phyloP scores from a whole-genome alignment of 2,329 filamentous ascomycete species.

The Aciculosporium take region DNA sequence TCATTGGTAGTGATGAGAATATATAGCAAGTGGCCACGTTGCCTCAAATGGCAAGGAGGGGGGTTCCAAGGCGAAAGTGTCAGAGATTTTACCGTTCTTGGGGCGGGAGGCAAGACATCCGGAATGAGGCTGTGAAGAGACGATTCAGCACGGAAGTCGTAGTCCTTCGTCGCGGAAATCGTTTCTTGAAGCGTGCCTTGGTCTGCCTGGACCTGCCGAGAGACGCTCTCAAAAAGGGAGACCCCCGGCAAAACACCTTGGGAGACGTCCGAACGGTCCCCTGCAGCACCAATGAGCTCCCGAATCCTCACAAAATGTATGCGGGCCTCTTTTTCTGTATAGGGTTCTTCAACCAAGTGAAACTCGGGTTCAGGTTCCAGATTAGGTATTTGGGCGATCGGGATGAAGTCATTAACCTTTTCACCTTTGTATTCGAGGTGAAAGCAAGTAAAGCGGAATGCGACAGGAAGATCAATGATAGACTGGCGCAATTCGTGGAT shows the following conservation, averaged over 20 bases:
- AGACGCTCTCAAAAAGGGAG: slow-evolving; percentile 74
- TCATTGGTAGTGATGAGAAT: slow-evolving; percentile 81
- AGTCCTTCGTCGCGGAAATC: slow-evolving; percentile 41
- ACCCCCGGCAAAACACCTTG: slow-evolving; percentile 75
- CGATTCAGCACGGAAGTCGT: slow-evolving; percentile 59
- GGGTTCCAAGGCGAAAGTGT: slow-evolving; percentile 92
- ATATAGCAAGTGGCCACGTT: slow-evolving; percentile 87
- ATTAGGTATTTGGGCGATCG: slow-evolving; percentile 76
- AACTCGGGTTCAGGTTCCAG: slow-evolving; percentile 67
- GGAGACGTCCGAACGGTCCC: slow-evolving; percentile 72
- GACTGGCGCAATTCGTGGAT: slow-evolving; percentile 95
- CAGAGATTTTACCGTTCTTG: slow-evolving; percentile 83
- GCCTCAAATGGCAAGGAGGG: slow-evolving; percentile 77
- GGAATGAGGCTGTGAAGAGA: slow-evolving; percentile 60
- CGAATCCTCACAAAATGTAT: slow-evolving; percentile 85
- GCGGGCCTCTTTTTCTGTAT: slow-evolving; percentile 95
- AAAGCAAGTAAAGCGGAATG: slow-evolving; percentile 97
- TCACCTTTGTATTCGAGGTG: slow-evolving; percentile 83
- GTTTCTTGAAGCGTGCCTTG: slow-evolving; percentile 18
- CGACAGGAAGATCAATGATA: slow-evolving; percentile 81
- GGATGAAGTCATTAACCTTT: slow-evolving; percentile 88
- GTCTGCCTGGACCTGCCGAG: slow-evolving; percentile 30
- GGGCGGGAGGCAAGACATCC: slow-evolving; percentile 47
- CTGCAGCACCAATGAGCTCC: slow-evolving; percentile 84
- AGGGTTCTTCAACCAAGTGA: slow-evolving; percentile 78